Percentiles rank a stretch among this genome's conserved stretches.
Evolutionary conservation across 208 protist genomes (phyloP).

Genomic region (Perkinsela sp.): DNA sequence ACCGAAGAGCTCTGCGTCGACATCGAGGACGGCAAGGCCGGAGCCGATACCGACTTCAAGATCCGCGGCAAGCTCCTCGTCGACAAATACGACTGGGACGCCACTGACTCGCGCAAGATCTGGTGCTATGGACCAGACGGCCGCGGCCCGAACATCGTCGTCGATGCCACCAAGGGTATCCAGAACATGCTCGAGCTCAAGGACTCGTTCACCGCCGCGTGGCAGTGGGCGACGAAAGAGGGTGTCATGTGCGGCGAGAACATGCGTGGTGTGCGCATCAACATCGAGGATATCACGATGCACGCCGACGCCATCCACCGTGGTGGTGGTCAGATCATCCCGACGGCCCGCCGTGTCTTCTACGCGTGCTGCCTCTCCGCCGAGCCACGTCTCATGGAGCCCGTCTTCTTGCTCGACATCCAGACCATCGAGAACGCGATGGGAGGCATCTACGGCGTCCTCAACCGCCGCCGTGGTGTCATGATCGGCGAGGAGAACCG

Average conservation of each 20-base stretch:
- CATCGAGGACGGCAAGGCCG: slow-evolving; percentile 71
- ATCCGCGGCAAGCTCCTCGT: slow-evolving; percentile 43
- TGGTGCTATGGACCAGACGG: slow-evolving; percentile 88
- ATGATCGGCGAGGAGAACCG: slow-evolving; percentile 81
- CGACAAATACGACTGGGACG: slow-evolving; percentile 69
- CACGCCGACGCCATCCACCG: slow-evolving; percentile 96
- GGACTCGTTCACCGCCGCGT: slow-evolving; percentile 77
- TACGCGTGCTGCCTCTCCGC: slow-evolving; percentile 77
- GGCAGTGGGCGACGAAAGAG: slow-evolving; percentile 76
- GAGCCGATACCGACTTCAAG: slow-evolving; percentile 66
- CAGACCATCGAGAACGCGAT: slow-evolving; percentile 74
- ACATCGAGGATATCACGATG: slow-evolving; percentile 85
- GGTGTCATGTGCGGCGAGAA: slow-evolving; percentile 83
- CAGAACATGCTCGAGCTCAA: slow-evolving; percentile 96
- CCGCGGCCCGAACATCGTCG: slow-evolving; percentile 80
- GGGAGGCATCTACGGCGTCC: slow-evolving; percentile 77
- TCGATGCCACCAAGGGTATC: slow-evolving; percentile 84
- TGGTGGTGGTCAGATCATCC: slow-evolving; percentile 90
- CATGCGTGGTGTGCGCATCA: slow-evolving; percentile 80
- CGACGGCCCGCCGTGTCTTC: slow-evolving; percentile 68
- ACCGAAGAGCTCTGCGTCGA: slow-evolving; percentile 61
- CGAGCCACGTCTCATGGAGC: slow-evolving; percentile 78
- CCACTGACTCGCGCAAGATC: slow-evolving; percentile 79
- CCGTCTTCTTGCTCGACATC: slow-evolving; percentile 90
- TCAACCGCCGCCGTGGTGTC: slow-evolving; percentile 80